These are phyloP conservation scores for Torulaspora globosa DNA, from an alignment of 1,139 yeast species.

Conservation along the genomic window DNA sequence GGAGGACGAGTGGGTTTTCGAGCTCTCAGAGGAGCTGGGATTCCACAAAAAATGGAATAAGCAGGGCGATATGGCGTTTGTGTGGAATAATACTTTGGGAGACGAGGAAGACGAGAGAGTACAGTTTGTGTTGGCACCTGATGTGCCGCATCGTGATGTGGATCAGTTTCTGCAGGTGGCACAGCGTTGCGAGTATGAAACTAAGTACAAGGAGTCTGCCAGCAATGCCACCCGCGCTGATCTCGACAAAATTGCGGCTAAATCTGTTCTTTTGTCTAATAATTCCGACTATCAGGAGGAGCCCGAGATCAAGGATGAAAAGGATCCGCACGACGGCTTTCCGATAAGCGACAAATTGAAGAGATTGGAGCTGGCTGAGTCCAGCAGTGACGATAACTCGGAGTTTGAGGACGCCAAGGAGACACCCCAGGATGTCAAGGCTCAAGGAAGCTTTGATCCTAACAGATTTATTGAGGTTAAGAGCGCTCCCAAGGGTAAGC, in stretches of 20 bases:
- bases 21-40: constrained; percentile 38
- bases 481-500: constrained; percentile 25
- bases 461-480: neutral
- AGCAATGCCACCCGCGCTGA: constrained; percentile 45
- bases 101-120: constrained; percentile 86
- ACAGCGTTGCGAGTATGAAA: constrained; percentile 70
- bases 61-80: constrained; percentile 50
- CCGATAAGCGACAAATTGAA: constrained; percentile 11
- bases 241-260: constrained; percentile 43
- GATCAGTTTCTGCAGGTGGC: constrained; percentile 62
- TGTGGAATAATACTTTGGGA: constrained; percentile 70
- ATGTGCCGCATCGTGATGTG: constrained; percentile 53
- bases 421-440: constrained; percentile 7
- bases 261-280: constrained; percentile 29
- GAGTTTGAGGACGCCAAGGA: constrained; percentile 37
- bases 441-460: constrained; percentile 5
- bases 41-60: constrained; percentile 44
- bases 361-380: constrained; percentile 9
- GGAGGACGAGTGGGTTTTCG: constrained; percentile 35
- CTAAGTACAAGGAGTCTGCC: constrained; percentile 61
- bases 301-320: neutral
- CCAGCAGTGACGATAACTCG: constrained; percentile 7
- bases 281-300: constrained; percentile 5
- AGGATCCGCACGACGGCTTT: neutral
- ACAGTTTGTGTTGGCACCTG: constrained; percentile 70